Percentiles rank a stretch among this genome's conserved stretches.
These are phyloP conservation scores for Herpetomonas samuelpessoai DNA, from an alignment of 208 protist genomes.

Conservation along the genomic window DNA sequence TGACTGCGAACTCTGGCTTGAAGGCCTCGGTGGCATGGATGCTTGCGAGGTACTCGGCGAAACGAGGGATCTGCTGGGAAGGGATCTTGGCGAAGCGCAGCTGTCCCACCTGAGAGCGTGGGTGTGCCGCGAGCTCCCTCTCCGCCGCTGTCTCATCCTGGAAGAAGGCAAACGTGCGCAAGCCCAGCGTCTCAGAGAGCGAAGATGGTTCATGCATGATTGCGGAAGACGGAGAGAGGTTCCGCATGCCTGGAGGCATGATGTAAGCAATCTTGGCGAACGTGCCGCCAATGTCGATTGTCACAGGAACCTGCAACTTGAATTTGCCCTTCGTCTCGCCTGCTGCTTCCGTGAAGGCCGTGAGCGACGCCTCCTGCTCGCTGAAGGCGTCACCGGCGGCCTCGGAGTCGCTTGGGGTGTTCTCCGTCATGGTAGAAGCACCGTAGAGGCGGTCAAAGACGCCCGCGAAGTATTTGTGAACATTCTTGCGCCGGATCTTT, in stretches of 20 bases:
- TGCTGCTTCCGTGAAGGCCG: background rate
- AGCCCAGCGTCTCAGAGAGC: slow-evolving; percentile 57
- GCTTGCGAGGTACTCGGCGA: slow-evolving; percentile 54
- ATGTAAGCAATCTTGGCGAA: slow-evolving; percentile 90
- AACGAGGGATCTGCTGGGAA: slow-evolving; percentile 72
- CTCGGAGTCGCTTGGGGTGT: slow-evolving; percentile 5
- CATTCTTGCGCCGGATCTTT: slow-evolving; percentile 47
- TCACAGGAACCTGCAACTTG: slow-evolving; percentile 53
- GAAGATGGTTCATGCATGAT: slow-evolving; percentile 70
- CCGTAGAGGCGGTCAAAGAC: slow-evolving; percentile 66
- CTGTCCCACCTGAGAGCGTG: slow-evolving; percentile 52
- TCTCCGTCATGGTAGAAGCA: slow-evolving; percentile 8
- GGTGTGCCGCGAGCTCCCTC: slow-evolving; percentile 26
- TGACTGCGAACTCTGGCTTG: slow-evolving; percentile 29
- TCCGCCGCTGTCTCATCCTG: slow-evolving; percentile 29
- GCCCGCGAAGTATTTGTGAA: slow-evolving; percentile 68
- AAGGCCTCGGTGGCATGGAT: slow-evolving; percentile 36
- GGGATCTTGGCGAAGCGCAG: slow-evolving; percentile 84
- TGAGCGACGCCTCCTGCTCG: slow-evolving; percentile 31
- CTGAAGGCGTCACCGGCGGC: slow-evolving; percentile 15
- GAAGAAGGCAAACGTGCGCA: slow-evolving; percentile 69
- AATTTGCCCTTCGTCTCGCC: slow-evolving; percentile 1
- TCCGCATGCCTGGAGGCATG: slow-evolving; percentile 42
- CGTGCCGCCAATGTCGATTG: slow-evolving; percentile 90
- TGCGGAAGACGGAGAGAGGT: slow-evolving; percentile 24